Base-by-base conservation (phyloP, 1,139 yeast species). In the Magnusiomyces tetraspermus region DNA sequence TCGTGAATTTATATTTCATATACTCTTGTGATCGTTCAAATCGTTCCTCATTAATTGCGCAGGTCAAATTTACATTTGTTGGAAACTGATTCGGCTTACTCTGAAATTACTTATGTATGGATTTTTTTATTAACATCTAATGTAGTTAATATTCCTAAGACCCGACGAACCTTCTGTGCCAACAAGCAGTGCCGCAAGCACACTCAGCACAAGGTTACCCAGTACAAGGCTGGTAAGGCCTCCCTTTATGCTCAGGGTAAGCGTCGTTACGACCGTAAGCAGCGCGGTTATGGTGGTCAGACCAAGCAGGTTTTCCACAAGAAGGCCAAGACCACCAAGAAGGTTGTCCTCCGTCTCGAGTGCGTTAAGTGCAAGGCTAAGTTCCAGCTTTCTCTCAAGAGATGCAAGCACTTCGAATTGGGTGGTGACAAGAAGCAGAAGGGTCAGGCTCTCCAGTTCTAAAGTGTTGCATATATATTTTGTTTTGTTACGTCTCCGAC, bases 401-500 rank as follows among this genome's bases (percentile, higher is more conserved):
- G 98, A 84, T 92, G 98, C 85, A 94, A 92, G 92, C 98, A 94
- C 83, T 94, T 92, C 78, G 99, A 92, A 82, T 89, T 92, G 76
- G 98, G 98, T 83, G 98, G 98, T 82, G 98, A 92, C 84, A 92
- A 87, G 88, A 94, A 92, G 82, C 97, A 92, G 82, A 92, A 92
- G 90, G 98, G 97, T 76, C 94, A 85, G 79, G 96, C 96, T 75
- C 82, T 87, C 76, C 95, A 87, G 82, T 87, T 87, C 77, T 87
- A 82, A 60, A 36, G 40, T 36, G 15, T 55, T 46, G 54, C 50
- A 49, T 53, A 52, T 48, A 13, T 31, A 21, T 26, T 47, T 46
- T 28, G 26, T 37, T 17, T 17, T 46, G 22, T 38, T 37, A 38
- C 22, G 43, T 38, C 33, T 28, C 33, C 33, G 11, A 28, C 6